phyloP scores from a whole-genome alignment of 1,284 basidiomycete species.

The Grifola frondosa region DNA sequence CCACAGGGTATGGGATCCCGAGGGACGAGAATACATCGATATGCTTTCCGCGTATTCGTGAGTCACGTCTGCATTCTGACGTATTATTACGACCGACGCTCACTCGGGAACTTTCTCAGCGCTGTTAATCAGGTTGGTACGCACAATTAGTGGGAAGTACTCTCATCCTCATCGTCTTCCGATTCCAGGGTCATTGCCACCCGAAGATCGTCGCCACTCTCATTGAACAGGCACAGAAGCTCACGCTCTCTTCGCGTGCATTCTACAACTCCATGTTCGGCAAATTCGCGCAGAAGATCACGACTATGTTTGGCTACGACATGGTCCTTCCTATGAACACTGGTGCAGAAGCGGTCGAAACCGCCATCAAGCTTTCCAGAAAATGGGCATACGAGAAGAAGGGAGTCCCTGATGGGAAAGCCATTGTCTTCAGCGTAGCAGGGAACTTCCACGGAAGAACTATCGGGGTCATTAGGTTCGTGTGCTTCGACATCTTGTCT shows the following conservation, averaged over 20 bases:
- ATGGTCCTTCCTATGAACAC: slow-evolving; percentile 99
- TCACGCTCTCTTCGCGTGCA: slow-evolving; percentile 93
- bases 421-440: slow-evolving; percentile 83
- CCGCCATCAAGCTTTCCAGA: slow-evolving; percentile 78
- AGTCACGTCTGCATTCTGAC: slow-evolving; percentile 35
- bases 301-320: slow-evolving; percentile 83
- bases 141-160: too few species aligned
- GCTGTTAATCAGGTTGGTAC: slow-evolving; percentile 85
- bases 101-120: slow-evolving; percentile 43
- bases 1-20: slow-evolving; percentile 90
- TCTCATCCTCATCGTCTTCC: neutral
- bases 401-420: slow-evolving; percentile 80
- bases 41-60: slow-evolving; percentile 98
- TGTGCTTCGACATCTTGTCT: too few species aligned
- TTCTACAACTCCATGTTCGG: slow-evolving; percentile 96
- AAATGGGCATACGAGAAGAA: slow-evolving; percentile 95
- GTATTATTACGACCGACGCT: slow-evolving; percentile 3
- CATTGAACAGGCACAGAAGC: slow-evolving; percentile 82
- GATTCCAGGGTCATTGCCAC: slow-evolving; percentile 88
- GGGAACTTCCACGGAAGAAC: slow-evolving; percentile 98
- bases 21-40: slow-evolving; percentile 90
- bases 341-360: slow-evolving; percentile 97
- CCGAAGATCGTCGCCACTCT: slow-evolving; percentile 85
- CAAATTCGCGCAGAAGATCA: slow-evolving; percentile 85
- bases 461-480: slow-evolving; percentile 80